Evolutionary conservation across 495 filamentous ascomycete species (phyloP).

Genomic region (Talaromyces ruber): DNA sequence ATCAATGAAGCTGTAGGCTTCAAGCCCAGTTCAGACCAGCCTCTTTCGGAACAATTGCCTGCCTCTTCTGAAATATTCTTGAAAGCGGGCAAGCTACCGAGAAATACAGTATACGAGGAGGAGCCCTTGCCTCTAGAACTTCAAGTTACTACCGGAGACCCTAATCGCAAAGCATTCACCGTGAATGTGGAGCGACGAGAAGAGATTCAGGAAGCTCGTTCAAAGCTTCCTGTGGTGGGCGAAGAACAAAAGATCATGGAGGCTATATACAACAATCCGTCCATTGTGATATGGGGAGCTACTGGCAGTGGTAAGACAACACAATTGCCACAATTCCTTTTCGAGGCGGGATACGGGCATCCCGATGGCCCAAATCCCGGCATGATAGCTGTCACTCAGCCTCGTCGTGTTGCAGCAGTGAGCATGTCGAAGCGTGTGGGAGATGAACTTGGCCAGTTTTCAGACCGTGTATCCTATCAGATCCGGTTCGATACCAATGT

Average conservation of each 20-base stretch:
- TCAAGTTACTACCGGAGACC: constrained; percentile 49
- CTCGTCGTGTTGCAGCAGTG: constrained; percentile 83
- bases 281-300: constrained; percentile 87
- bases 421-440: constrained; percentile 91
- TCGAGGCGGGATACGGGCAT: constrained; percentile 87
- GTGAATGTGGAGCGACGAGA: constrained; percentile 61
- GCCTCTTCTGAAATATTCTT: constrained; percentile 10
- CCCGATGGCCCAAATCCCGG: constrained; percentile 69
- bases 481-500: constrained; percentile 89
- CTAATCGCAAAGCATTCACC: constrained; percentile 63
- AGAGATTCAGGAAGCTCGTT: constrained; percentile 67
- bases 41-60: constrained; percentile 12
- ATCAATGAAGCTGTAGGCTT: constrained; percentile 68
- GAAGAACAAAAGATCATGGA: constrained; percentile 99
- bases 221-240: constrained; percentile 81
- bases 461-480: constrained; percentile 76
- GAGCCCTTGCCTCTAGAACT: constrained; percentile 74
- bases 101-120: constrained; percentile 47
- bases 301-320: constrained; percentile 98
- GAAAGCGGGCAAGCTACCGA: constrained; percentile 17
- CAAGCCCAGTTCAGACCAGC: constrained; percentile 35
- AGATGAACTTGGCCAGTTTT: constrained; percentile 66
- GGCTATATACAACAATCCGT: constrained; percentile 80
- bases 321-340: constrained; percentile 92
- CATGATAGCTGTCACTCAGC: constrained; percentile 92